Conservation (phyloP, 2,329 filamentous ascomycete species). For the Juglanconis juglandina region DNA sequence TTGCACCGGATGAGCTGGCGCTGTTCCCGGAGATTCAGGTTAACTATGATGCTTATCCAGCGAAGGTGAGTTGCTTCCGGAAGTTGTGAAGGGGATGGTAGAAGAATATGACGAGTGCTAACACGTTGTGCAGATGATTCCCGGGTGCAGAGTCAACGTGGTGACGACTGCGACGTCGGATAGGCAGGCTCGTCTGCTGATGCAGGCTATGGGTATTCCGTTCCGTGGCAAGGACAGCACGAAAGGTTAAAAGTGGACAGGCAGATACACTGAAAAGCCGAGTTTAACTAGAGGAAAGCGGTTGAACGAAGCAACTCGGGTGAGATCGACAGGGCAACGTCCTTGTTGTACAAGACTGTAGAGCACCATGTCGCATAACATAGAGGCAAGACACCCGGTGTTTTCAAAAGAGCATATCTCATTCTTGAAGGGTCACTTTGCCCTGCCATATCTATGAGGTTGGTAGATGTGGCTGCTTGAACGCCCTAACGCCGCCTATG, state of each 20-base stretch:
- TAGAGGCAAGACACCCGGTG: background rate
- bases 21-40: conserved; percentile 92
- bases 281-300: background rate
- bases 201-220: conserved; percentile 70
- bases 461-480: background rate
- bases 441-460: background rate
- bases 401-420: conserved; percentile 8
- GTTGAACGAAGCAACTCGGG: background rate
- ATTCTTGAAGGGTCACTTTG: conserved; percentile 3
- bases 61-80: conserved; percentile 44
- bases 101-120: background rate
- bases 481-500: conserved; percentile 36
- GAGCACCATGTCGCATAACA: conserved; percentile 16
- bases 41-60: conserved; percentile 69
- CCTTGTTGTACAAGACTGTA: conserved; percentile 19
- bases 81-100: no score
- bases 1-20: conserved; percentile 70
- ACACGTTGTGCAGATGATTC: conserved; percentile 59
- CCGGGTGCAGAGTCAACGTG: conserved; percentile 78
- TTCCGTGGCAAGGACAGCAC: conserved; percentile 59
- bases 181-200: conserved; percentile 74
- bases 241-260: conserved; percentile 48
- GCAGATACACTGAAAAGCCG: conserved; percentile 18
- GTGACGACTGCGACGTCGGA: conserved; percentile 84
- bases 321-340: background rate